phyloP scores from a whole-genome alignment of 345 rosid species.

The Nasturtium officinale region DNA sequence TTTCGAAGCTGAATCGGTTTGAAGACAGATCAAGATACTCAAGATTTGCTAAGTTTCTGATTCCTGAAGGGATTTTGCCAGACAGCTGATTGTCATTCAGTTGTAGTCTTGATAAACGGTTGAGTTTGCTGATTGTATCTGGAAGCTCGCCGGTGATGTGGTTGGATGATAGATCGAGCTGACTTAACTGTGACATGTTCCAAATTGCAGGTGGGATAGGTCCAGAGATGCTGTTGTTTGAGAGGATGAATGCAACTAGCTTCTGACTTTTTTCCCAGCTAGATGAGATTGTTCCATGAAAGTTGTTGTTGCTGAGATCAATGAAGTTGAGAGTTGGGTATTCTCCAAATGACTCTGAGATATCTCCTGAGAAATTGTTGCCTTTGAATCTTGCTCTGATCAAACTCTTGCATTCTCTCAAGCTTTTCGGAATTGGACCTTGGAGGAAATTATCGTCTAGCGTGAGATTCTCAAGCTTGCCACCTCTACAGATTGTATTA shows the following conservation, averaged over 20 bases:
- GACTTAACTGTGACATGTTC: constrained; percentile 32
- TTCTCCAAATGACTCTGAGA: constrained; percentile 44
- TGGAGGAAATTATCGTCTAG: constrained; percentile 38
- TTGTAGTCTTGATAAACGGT: constrained; percentile 4
- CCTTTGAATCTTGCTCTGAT: constrained; percentile 46
- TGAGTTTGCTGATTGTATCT: constrained; percentile 24
- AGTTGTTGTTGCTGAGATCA: constrained; percentile 48
- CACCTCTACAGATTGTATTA: constrained; percentile 45
- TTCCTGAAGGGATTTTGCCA: constrained; percentile 38
- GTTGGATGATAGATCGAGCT: constrained; percentile 44
- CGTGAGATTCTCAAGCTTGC: constrained; percentile 46
- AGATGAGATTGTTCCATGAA: constrained; percentile 47
- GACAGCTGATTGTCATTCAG: constrained; percentile 40
- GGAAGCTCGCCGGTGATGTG: constrained; percentile 39
- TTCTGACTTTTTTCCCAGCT: constrained; percentile 45
- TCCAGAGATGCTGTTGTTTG: constrained; percentile 44
- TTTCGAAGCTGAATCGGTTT: constrained; percentile 31
- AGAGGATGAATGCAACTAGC: constrained; percentile 40
- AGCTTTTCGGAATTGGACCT: constrained; percentile 49
- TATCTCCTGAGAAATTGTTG: constrained; percentile 46
- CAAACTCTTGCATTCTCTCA: constrained; percentile 47
- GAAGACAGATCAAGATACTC: constrained; percentile 46
- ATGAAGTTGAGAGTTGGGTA: constrained; percentile 46
- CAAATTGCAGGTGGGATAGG: constrained; percentile 48
- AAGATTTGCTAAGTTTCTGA: constrained; percentile 32